Evolutionary conservation across 2,329 filamentous ascomycete species (phyloP).

Genomic region (Scleromitrula shiraiana): DNA sequence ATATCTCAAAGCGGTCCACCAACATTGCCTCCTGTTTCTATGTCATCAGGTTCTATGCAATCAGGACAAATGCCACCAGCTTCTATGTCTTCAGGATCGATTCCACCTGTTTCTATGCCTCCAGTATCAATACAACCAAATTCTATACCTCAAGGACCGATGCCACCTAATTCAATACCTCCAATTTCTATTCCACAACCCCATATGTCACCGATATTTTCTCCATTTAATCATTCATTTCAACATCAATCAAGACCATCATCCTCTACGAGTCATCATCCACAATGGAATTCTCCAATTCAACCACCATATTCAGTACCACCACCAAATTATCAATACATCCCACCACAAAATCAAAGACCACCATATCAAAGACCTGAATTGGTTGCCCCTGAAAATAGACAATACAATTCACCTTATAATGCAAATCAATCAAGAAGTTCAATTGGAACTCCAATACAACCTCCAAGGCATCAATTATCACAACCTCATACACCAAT

Average conservation of each 20-base stretch:
- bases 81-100: no score
- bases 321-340: slow-evolving; percentile 16
- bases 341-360: slow-evolving; percentile 15
- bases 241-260: slow-evolving; percentile 20
- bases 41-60: no score
- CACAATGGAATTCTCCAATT: slow-evolving; percentile 15
- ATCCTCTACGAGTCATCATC: slow-evolving; percentile 20
- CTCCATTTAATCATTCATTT: slow-evolving; percentile 14
- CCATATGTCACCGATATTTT: no score
- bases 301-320: slow-evolving; percentile 13
- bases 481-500: slow-evolving; percentile 25
- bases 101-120: no score
- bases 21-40: no score
- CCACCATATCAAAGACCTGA: slow-evolving; percentile 17
- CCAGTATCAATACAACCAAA: no score
- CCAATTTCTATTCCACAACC: no score
- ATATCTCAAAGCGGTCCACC: no score
- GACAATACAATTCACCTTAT: slow-evolving; percentile 30
- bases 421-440: slow-evolving; percentile 23
- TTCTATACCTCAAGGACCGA: slow-evolving; percentile 1
- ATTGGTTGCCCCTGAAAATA: slow-evolving; percentile 20
- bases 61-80: no score
- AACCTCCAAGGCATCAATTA: slow-evolving; percentile 12
- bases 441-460: slow-evolving; percentile 8
- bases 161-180: no score